phyloP scores from a whole-genome alignment of 768 basidiomycete species.

The Naganishia antarctica region DNA sequence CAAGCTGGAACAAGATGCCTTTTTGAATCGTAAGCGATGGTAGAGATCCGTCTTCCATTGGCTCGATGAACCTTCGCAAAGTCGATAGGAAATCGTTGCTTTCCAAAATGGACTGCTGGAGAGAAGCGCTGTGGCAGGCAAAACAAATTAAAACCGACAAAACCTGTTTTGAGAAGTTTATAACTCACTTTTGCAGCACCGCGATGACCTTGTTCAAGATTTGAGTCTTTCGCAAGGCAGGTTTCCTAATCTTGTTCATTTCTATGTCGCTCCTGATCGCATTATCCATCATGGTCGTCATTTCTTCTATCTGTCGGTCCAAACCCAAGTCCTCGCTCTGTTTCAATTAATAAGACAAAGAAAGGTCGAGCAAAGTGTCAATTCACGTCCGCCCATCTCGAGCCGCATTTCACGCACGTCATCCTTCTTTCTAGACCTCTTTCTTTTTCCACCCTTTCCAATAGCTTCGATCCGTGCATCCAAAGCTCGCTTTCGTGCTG shows the following conservation, averaged over 20 bases:
- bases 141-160: background rate
- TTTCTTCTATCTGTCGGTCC: conserved; percentile 30
- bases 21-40: conserved; percentile 94
- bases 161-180: background rate
- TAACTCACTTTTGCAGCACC: conserved; percentile 73
- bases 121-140: conserved; percentile 60
- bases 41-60: conserved; percentile 82
- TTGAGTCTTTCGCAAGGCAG: conserved; percentile 76
- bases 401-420: conserved; percentile 54
- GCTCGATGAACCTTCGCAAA: conserved; percentile 86
- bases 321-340: conserved; percentile 22
- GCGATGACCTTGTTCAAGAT: conserved; percentile 87
- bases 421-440: conserved; percentile 62
- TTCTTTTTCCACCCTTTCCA: conserved; percentile 59
- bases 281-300: conserved; percentile 65
- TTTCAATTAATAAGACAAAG: no score
- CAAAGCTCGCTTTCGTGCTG: conserved; percentile 71
- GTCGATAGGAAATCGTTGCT: conserved; percentile 81
- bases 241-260: conserved; percentile 70
- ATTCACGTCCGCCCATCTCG: background rate
- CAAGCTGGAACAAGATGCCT: conserved; percentile 75
- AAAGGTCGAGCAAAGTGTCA: no score
- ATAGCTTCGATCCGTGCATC: conserved; percentile 84
- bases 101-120: conserved; percentile 88
- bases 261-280: conserved; percentile 77